Percentiles rank a stretch among this genome's conserved stretches.
phyloP scores from a whole-genome alignment of 2,329 filamentous ascomycete species.

The Sporothrix brasiliensis region DNA sequence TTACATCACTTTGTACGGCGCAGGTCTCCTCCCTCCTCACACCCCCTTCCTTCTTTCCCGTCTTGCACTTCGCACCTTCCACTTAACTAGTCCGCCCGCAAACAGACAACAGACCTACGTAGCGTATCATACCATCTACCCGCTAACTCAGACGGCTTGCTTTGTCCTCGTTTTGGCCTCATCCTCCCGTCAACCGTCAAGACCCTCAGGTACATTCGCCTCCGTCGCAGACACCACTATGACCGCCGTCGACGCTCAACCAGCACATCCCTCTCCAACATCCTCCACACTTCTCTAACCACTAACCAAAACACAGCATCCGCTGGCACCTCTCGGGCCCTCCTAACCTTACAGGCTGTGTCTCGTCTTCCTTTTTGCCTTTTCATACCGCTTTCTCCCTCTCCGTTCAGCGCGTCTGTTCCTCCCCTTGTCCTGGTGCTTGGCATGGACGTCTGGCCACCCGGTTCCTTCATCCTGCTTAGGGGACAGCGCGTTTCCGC shows the following conservation, averaged over 20 bases:
- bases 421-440: constrained; percentile 15
- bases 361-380: constrained; percentile 31
- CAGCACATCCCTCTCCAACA: constrained; percentile 5
- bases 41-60: constrained; percentile 18
- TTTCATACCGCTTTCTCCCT: neutral
- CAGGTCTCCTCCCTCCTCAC: neutral
- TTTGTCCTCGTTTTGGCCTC: constrained; percentile 17
- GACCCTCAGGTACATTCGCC: constrained; percentile 4
- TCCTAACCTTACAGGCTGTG: constrained; percentile 28
- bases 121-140: constrained; percentile 25
- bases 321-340: constrained; percentile 23
- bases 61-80: constrained; percentile 14
- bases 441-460: constrained; percentile 9
- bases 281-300: neutral
- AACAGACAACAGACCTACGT: constrained; percentile 17
- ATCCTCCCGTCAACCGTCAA: constrained; percentile 2
- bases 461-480: constrained; percentile 21
- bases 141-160: constrained; percentile 15
- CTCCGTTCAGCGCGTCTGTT: neutral
- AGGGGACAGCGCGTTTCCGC: neutral
- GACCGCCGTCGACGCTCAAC: neutral
- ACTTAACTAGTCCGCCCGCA: constrained; percentile 9
- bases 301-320: constrained; percentile 12
- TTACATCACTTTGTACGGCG: neutral
- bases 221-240: neutral